Base-by-base conservation (phyloP, 2,329 filamentous ascomycete species). In the Nannizziopsis arthrosporioides region DNA sequence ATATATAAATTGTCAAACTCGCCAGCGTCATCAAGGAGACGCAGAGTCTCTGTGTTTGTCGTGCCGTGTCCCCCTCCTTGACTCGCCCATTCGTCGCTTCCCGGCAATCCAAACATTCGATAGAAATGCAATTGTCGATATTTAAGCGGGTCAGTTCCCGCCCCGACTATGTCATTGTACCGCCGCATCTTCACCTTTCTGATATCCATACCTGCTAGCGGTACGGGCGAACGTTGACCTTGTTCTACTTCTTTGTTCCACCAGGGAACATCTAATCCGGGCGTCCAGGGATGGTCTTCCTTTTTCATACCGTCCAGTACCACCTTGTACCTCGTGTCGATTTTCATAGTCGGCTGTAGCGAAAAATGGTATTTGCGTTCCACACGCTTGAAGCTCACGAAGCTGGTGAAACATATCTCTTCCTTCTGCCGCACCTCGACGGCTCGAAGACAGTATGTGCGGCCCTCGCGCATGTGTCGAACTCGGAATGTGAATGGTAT, bases 1-100 rank as follows among this genome's bases (percentile, higher is more conserved):
- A 74, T 71, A 53, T 78, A 75, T 14, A 79, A 59, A 53, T 79
- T 79, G 30, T 73, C 68, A 43, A 59, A 65, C 51, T 58, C 63
- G 50, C 57, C 68, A 11, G 44, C 61, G 44, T 56, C 48, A 12
- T 64, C 63, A 31, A 51, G 59, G 14, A 45, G 45, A 6, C 49
- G 35, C 22, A 54, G 45, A n/a, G 47, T 48, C 30, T 56, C 51
- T 9, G 49, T 15, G 2, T 32, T 14, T 5, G 5, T 11, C 10
- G 22, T n/a, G 9, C 8, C 36, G 22, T 27, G 3, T 27, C 22
- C 22, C 3, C 7, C 22, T 3, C 22, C 22, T 27, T 27, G 22
- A 27, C 22, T 17, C 27, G 19, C 22, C n/a, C 7, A n/a, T 15
- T 42, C 40, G 53, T 61, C 57, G 53, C 61, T 51, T 53, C 66